Evolutionary conservation across 345 rosid genomes (phyloP).

Genomic region (Bruguiera parviflora): DNA sequence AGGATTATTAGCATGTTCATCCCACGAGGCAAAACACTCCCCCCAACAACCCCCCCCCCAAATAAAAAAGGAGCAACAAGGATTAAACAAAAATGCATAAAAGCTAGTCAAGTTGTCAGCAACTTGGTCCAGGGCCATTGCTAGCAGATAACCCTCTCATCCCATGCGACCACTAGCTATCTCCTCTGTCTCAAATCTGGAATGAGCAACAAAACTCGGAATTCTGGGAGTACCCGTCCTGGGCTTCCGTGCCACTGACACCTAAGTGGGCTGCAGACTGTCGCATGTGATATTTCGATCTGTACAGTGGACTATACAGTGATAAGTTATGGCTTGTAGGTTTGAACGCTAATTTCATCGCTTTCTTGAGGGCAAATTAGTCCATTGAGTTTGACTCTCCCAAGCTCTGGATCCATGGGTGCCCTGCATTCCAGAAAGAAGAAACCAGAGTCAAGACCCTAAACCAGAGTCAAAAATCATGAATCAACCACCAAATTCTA

Average conservation of each 20-base stretch:
- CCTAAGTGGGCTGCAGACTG: too few species aligned
- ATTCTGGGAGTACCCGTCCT: too few species aligned
- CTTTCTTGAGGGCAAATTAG: constrained; percentile 13
- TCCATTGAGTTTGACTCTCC: constrained; percentile 41
- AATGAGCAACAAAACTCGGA: too few species aligned
- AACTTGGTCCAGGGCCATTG: too few species aligned
- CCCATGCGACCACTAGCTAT: too few species aligned
- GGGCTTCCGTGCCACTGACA: too few species aligned
- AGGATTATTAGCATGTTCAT: constrained; percentile 6
- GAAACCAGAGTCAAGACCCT: background rate
- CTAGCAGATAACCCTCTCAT: too few species aligned
- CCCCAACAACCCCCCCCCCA: too few species aligned
- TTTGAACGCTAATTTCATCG: background rate
- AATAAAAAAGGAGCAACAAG: too few species aligned
- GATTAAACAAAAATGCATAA: too few species aligned
- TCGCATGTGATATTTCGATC: background rate
- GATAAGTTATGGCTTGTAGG: constrained; percentile 7
- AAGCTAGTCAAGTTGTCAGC: too few species aligned
- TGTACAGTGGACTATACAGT: constrained; percentile 4
- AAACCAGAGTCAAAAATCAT: background rate
- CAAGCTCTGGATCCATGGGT: constrained; percentile 54
- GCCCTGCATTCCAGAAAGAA: constrained; percentile 38
- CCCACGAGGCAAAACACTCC: background rate
- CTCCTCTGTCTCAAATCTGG: too few species aligned
- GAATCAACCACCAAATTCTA: background rate